Evolutionary conservation across 192 early-diverging fungal genomes (phyloP).

Genomic region (Gryganskiella cystojenkinii): DNA sequence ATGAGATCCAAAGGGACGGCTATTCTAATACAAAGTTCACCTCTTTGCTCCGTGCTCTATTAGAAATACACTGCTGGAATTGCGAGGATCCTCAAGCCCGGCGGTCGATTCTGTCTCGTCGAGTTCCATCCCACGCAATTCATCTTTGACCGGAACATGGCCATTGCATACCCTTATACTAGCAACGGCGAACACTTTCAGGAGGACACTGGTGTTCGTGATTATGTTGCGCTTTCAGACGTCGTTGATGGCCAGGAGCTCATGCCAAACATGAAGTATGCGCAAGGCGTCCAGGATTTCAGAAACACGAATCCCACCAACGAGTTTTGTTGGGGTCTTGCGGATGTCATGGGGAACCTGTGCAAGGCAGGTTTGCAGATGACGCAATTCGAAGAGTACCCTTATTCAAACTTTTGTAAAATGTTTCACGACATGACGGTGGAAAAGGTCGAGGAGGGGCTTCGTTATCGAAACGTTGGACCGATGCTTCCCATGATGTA

Average conservation of each 20-base stretch:
- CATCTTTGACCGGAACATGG: slow-evolving; percentile 32
- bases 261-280: slow-evolving; percentile 30
- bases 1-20: too few species aligned
- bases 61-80: slow-evolving; percentile 34
- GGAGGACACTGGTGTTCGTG: slow-evolving; percentile 16
- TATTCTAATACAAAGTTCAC: neutral
- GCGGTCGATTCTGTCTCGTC: slow-evolving; percentile 27
- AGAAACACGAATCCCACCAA: slow-evolving; percentile 13
- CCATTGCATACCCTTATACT: slow-evolving; percentile 23
- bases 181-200: slow-evolving; percentile 8
- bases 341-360: slow-evolving; percentile 26
- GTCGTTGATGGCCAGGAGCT: slow-evolving; percentile 6
- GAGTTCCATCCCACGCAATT: slow-evolving; percentile 29
- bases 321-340: slow-evolving; percentile 41
- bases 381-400: slow-evolving; percentile 40
- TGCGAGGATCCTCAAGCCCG: slow-evolving; percentile 30
- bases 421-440: slow-evolving; percentile 29
- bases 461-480: slow-evolving; percentile 21
- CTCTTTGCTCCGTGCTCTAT: neutral
- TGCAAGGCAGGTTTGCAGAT: slow-evolving; percentile 9
- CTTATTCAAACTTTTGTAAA: slow-evolving; percentile 51
- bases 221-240: slow-evolving; percentile 30
- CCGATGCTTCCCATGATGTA: slow-evolving; percentile 48
- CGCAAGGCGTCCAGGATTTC: slow-evolving; percentile 29
- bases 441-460: slow-evolving; percentile 29